Percentiles rank a stretch among this genome's conserved stretches.
Conservation (phyloP, 306 rosid genomes). For the Casuarina equisetifolia region DNA sequence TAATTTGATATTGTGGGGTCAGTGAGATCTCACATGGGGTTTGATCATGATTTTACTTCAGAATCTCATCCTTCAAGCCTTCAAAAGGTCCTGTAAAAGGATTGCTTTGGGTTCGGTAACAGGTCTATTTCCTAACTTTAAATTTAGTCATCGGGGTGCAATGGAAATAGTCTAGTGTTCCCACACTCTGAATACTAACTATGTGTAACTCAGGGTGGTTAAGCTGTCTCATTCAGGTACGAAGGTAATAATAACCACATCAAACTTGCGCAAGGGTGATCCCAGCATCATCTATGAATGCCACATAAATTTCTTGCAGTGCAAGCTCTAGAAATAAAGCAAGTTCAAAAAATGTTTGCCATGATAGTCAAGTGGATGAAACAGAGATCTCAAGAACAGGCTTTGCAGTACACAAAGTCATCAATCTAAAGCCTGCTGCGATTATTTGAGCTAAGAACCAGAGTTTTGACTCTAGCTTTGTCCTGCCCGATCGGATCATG, state of each 20-base stretch:
- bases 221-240: constrained; percentile 32
- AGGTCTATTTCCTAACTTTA: constrained; percentile 20
- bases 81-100: constrained; percentile 1
- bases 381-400: too few species aligned
- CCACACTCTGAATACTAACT: constrained; percentile 14
- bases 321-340: constrained; percentile 26
- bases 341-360: neutral
- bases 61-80: constrained; percentile 30
- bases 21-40: constrained; percentile 15
- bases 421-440: constrained; percentile 7
- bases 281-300: constrained; percentile 24
- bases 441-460: constrained; percentile 8
- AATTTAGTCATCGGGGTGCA: constrained; percentile 22
- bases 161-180: neutral
- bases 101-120: constrained; percentile 30
- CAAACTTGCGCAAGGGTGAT: constrained; percentile 16
- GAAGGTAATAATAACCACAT: constrained; percentile 33
- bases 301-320: constrained; percentile 38
- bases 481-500: constrained; percentile 6
- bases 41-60: constrained; percentile 26
- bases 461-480: neutral
- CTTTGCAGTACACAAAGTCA: neutral
- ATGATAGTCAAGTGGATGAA: constrained; percentile 16
- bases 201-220: constrained; percentile 12
- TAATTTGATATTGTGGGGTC: constrained; percentile 32